These are phyloP conservation scores for Verticillium dahliae DNA, from an alignment of 2,329 filamentous ascomycete species.

Conservation along the genomic window DNA sequence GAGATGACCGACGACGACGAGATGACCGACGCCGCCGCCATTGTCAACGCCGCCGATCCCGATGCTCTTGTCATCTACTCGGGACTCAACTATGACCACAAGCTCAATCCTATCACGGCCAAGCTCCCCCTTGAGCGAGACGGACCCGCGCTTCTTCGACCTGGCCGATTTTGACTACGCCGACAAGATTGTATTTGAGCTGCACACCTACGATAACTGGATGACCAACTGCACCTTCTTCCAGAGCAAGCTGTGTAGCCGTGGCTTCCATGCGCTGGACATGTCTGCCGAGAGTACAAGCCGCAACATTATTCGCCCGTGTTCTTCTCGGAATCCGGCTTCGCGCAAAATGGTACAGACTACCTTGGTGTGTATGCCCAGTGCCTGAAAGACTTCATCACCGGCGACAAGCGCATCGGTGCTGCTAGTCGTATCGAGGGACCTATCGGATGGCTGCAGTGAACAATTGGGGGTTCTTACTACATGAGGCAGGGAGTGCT, in stretches of 20 bases:
- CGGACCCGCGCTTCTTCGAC: constrained; percentile 37
- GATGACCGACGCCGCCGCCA: constrained; percentile 37
- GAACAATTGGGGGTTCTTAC: constrained; percentile 42
- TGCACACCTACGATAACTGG: constrained; percentile 37
- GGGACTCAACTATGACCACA: constrained; percentile 45
- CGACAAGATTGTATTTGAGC: constrained; percentile 39
- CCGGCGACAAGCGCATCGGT: background rate
- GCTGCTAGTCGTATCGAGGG: background rate
- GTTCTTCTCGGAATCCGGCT: constrained; percentile 40
- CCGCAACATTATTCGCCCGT: constrained; percentile 35
- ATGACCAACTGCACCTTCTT: constrained; percentile 39
- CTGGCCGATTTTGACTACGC: constrained; percentile 37
- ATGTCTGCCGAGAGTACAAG: constrained; percentile 35
- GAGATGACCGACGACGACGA: constrained; percentile 39
- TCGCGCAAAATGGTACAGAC: constrained; percentile 33
- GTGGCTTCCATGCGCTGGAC: constrained; percentile 40
- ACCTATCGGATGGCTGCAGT: constrained; percentile 35
- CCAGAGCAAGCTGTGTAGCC: constrained; percentile 40
- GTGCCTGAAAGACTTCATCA: constrained; percentile 1
- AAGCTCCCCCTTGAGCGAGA: constrained; percentile 11
- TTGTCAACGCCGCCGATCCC: constrained; percentile 45
- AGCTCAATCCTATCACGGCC: constrained; percentile 31
- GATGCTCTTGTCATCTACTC: constrained; percentile 48
- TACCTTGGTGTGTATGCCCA: background rate
- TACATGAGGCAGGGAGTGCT: constrained; percentile 33